Conservation (phyloP, 164 flowering plant species). For the Nymphaea colorata region DNA sequence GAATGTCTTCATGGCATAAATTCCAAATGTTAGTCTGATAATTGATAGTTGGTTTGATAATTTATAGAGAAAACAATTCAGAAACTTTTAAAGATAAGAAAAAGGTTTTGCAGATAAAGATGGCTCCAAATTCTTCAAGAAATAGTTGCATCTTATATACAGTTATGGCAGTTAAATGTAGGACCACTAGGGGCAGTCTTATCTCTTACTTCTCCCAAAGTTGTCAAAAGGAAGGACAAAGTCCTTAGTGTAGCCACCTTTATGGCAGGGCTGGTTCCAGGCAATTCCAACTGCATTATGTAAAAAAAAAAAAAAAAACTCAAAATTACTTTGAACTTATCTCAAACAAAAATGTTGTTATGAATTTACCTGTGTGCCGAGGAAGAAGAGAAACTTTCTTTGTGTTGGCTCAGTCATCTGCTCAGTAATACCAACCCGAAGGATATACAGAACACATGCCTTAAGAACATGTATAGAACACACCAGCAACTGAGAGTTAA, state of each 20-base stretch:
- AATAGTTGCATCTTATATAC: too few relatives aligned
- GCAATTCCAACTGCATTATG: slow-evolving; percentile 52
- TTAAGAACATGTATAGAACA: slow-evolving; percentile 15
- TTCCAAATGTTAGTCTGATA: too few relatives aligned
- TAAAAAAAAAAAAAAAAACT: neutral
- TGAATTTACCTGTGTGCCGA: slow-evolving; percentile 65
- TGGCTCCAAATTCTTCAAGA: too few relatives aligned
- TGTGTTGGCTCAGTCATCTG: slow-evolving; percentile 94
- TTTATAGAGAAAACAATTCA: too few relatives aligned
- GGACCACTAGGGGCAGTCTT: too few relatives aligned
- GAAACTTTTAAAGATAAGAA: too few relatives aligned
- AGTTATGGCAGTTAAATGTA: too few relatives aligned
- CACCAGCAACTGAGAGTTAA: too few relatives aligned
- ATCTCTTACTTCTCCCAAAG: slow-evolving; percentile 76
- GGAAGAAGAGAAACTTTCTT: slow-evolving; percentile 62
- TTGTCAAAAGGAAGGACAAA: slow-evolving; percentile 56
- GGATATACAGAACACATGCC: slow-evolving; percentile 92
- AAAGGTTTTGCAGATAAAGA: too few relatives aligned
- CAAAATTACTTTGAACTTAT: neutral
- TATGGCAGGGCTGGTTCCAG: slow-evolving; percentile 56
- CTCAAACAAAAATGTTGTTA: neutral
- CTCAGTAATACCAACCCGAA: slow-evolving; percentile 86
- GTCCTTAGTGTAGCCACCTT: slow-evolving; percentile 68
- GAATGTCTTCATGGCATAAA: too few relatives aligned
- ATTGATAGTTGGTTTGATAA: too few relatives aligned